Evolutionary conservation across 345 rosid genomes (phyloP).

Genomic region (Populus nigra): DNA sequence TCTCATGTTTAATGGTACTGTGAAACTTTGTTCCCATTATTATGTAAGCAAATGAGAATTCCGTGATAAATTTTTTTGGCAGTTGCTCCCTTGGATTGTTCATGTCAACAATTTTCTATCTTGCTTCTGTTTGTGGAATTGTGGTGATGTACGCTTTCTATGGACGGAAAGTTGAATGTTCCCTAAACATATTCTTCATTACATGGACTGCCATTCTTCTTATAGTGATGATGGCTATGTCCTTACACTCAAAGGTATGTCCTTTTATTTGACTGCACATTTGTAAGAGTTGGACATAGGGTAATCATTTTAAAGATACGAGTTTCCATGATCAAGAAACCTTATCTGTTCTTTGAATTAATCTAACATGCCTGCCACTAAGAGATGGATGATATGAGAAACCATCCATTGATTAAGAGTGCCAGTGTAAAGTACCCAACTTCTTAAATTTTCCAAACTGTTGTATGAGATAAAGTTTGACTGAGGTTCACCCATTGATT

Average conservation of each 20-base stretch:
- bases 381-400: no score
- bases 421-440: no score
- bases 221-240: constrained; percentile 63
- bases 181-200: constrained; percentile 80
- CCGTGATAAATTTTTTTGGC: constrained; percentile 7
- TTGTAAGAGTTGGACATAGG: not conserved
- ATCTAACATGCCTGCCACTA: no score
- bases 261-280: not conserved
- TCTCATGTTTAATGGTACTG: no score
- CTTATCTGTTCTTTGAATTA: no score
- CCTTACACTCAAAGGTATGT: constrained; percentile 69
- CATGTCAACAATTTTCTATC: constrained; percentile 55
- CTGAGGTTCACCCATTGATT: no score
- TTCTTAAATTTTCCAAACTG: no score
- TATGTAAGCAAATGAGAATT: not conserved
- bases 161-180: constrained; percentile 41
- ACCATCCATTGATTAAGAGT: no score
- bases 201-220: constrained; percentile 68
- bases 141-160: constrained; percentile 51
- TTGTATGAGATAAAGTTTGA: no score
- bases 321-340: no score
- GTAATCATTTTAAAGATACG: no score
- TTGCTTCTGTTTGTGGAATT: constrained; percentile 59
- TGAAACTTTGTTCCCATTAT: not conserved
- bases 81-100: constrained; percentile 69